A percentile compares a stretch with the other conserved stretches of the same genome.
Conservation (phyloP, 202 grass and related monocot species). For the Eragrostis tef region DNA sequence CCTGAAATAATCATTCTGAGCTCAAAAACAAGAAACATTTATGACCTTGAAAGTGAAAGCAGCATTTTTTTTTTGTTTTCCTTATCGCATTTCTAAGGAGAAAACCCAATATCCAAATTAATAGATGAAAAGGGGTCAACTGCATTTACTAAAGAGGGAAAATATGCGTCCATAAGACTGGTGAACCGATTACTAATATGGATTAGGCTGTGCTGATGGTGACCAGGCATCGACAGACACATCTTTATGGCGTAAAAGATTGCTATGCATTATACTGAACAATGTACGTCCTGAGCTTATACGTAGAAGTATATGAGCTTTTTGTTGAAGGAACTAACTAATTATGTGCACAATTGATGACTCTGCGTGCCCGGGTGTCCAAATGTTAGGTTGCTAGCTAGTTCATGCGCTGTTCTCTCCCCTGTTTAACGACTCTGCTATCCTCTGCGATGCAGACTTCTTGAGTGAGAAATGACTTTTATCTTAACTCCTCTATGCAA, state of each 20-base stretch:
- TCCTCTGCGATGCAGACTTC: too few species aligned
- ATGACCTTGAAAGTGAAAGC: neutral
- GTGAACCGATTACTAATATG: neutral
- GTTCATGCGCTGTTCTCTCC: neutral
- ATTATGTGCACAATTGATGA: neutral
- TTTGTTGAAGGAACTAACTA: neutral
- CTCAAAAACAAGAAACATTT: neutral
- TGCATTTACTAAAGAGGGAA: neutral
- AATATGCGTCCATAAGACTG: neutral
- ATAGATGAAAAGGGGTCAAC: too few species aligned
- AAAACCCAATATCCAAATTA: neutral
- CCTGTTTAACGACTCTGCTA: neutral
- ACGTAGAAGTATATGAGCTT: neutral
- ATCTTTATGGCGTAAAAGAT: slow-evolving; percentile 40
- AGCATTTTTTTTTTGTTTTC: neutral
- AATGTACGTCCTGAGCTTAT: neutral
- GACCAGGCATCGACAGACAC: slow-evolving; percentile 49
- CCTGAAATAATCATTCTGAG: neutral
- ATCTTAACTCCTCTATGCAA: too few species aligned
- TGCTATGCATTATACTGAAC: neutral
- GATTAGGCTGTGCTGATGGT: slow-evolving; percentile 37
- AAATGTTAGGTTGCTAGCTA: neutral
- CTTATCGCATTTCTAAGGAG: neutral
- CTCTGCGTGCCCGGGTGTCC: neutral
- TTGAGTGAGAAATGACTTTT: too few species aligned